These are phyloP conservation scores for Pichia sp. DNA, from an alignment of 1,139 yeast genomes.

Conservation along the genomic window DNA sequence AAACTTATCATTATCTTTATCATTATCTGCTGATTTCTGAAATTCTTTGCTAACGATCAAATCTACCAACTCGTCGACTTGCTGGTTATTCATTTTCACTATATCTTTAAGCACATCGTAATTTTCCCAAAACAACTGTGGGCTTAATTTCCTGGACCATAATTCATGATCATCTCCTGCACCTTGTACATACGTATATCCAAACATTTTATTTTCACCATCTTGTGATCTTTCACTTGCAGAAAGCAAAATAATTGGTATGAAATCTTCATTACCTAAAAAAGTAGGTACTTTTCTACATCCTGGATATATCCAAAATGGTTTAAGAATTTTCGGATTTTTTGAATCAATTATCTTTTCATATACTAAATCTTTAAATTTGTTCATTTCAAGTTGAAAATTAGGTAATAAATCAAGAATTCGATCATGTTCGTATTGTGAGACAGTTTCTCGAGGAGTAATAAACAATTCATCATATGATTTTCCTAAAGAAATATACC, in stretches of 20 bases:
- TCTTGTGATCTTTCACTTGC: slow-evolving; percentile 58
- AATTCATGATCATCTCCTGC: slow-evolving; percentile 92
- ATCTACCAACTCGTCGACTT: slow-evolving; percentile 31
- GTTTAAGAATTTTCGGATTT: slow-evolving; percentile 42
- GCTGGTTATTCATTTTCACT: slow-evolving; percentile 34
- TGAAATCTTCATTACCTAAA: slow-evolving; percentile 20
- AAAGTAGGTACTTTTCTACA: slow-evolving; percentile 13
- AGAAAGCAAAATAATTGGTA: slow-evolving; percentile 51
- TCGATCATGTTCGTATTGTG: slow-evolving; percentile 50
- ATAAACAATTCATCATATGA: slow-evolving; percentile 32
- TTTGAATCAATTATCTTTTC: background rate
- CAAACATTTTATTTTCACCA: slow-evolving; percentile 41
- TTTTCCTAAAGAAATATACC: slow-evolving; percentile 36
- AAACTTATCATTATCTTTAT: background rate
- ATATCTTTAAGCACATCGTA: slow-evolving; percentile 31
- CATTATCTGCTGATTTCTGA: slow-evolving; percentile 1
- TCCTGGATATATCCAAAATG: slow-evolving; percentile 69
- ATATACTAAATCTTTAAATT: slow-evolving; percentile 26
- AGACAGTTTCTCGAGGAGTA: slow-evolving; percentile 51
- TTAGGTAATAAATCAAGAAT: slow-evolving; percentile 45
- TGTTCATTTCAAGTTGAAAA: slow-evolving; percentile 43
- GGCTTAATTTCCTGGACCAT: slow-evolving; percentile 61
- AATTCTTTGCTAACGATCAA: slow-evolving; percentile 11
- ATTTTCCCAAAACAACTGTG: slow-evolving; percentile 54
- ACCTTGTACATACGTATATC: slow-evolving; percentile 71